Evolutionary conservation across 495 filamentous ascomycete species (phyloP).

Genomic region (Penicillium pulvis): DNA sequence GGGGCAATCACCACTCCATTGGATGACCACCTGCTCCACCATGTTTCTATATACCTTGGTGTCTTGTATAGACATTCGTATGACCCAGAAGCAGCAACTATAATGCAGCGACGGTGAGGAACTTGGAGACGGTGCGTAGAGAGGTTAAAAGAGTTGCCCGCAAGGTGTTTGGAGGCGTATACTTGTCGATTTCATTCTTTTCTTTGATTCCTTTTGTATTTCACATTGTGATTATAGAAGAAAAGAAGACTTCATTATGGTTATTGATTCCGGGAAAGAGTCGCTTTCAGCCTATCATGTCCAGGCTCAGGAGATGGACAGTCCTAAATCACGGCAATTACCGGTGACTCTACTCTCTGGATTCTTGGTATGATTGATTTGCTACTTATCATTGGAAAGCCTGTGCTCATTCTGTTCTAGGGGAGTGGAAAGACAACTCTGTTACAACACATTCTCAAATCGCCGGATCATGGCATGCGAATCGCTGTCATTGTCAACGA

Average conservation of each 20-base stretch:
- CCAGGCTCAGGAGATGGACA: conserved; percentile 7
- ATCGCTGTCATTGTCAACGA: conserved; percentile 63
- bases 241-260: conserved; percentile 21
- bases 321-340: conserved; percentile 28
- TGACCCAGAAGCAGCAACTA: conserved; percentile 9
- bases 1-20: conserved; percentile 12
- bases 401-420: conserved; percentile 25
- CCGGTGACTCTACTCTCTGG: conserved; percentile 52
- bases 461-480: conserved; percentile 52
- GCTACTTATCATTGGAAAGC: not conserved
- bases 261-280: conserved; percentile 36
- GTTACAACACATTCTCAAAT: conserved; percentile 56
- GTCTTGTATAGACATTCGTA: conserved; percentile 13
- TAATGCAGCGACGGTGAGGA: conserved; percentile 20
- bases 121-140: conserved; percentile 26
- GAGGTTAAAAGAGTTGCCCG: conserved; percentile 18
- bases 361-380: conserved; percentile 38
- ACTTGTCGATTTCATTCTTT: not conserved
- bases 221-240: not conserved
- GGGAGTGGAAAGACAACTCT: conserved; percentile 61
- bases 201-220: not conserved
- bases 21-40: conserved; percentile 9
- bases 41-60: conserved; percentile 15
- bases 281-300: conserved; percentile 21
- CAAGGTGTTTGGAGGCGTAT: conserved; percentile 17